phyloP scores from a whole-genome alignment of 1,139 yeast genomes.

The Nakaseomyces uthaithaninus region DNA sequence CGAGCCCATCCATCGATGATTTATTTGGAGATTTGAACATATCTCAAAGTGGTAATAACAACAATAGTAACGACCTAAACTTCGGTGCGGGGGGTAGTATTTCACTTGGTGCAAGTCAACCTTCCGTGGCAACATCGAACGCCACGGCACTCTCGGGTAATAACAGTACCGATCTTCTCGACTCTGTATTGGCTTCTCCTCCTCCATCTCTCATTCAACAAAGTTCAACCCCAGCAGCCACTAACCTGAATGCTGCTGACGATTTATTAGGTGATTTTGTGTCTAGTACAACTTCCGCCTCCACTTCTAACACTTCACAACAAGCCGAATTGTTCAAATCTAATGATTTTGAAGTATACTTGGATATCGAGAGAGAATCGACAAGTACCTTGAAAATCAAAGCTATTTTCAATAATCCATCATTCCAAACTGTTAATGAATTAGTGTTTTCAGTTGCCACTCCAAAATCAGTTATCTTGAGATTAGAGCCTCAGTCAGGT shows the following conservation, averaged over 20 bases:
- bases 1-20: constrained; percentile 42
- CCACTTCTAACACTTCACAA: constrained; percentile 13
- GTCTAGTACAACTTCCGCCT: constrained; percentile 37
- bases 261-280: constrained; percentile 42
- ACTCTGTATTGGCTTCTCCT: constrained; percentile 38
- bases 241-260: constrained; percentile 8
- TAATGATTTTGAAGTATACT: constrained; percentile 43
- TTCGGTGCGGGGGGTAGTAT: constrained; percentile 38
- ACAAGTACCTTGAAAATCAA: constrained; percentile 39
- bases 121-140: constrained; percentile 18
- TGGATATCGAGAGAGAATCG: constrained; percentile 36
- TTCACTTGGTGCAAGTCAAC: constrained; percentile 31
- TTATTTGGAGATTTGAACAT: constrained; percentile 61
- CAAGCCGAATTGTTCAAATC: constrained; percentile 40
- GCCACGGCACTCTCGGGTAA: constrained; percentile 13
- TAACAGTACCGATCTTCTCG: constrained; percentile 35
- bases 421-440: constrained; percentile 40
- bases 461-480: constrained; percentile 61
- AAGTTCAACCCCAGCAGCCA: constrained; percentile 10
- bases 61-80: constrained; percentile 13
- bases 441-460: constrained; percentile 73
- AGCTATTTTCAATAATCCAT: constrained; percentile 40
- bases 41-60: constrained; percentile 37
- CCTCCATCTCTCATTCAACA: constrained; percentile 18
- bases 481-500: constrained; percentile 62